A percentile compares a stretch with the other conserved stretches of the same genome.
Evolutionary conservation across 1,284 basidiomycete species (phyloP).

Genomic region (Afroboletus lepidellus): DNA sequence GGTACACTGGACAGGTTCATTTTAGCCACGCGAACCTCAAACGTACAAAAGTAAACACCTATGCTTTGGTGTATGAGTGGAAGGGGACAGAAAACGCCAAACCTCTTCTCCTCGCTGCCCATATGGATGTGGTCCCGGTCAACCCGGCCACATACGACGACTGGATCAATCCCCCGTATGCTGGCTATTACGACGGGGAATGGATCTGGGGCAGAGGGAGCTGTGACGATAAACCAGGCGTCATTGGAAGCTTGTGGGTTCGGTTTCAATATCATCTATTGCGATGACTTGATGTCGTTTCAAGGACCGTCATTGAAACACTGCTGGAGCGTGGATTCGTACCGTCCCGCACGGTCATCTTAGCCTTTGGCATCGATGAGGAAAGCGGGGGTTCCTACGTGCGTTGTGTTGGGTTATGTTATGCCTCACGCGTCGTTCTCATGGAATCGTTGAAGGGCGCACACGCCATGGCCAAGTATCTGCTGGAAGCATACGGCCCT

Average conservation of each 20-base stretch:
- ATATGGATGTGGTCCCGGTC: conserved; percentile 63
- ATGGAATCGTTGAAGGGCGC: conserved; percentile 44
- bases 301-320: conserved; percentile 51
- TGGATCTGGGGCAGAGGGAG: conserved; percentile 65
- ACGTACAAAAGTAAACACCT: conserved; percentile 56
- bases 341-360: conserved; percentile 53
- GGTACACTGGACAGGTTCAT: not conserved
- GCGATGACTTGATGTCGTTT: not conserved
- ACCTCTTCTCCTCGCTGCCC: conserved; percentile 60
- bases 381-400: conserved; percentile 55
- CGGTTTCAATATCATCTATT: not conserved
- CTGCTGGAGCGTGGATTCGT: conserved; percentile 52
- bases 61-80: conserved; percentile 63
- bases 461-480: conserved; percentile 40
- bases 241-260: conserved; percentile 56
- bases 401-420: conserved; percentile 23
- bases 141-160: conserved; percentile 47
- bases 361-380: conserved; percentile 73
- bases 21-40: conserved; percentile 47
- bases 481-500: conserved; percentile 51
- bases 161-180: conserved; percentile 55
- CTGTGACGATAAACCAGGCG: conserved; percentile 60
- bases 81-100: conserved; percentile 56
- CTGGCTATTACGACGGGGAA: conserved; percentile 47
- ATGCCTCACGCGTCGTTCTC: not conserved